Evolutionary conservation across 2,329 filamentous ascomycete species (phyloP).

Genomic region (Fusarium sp.): DNA sequence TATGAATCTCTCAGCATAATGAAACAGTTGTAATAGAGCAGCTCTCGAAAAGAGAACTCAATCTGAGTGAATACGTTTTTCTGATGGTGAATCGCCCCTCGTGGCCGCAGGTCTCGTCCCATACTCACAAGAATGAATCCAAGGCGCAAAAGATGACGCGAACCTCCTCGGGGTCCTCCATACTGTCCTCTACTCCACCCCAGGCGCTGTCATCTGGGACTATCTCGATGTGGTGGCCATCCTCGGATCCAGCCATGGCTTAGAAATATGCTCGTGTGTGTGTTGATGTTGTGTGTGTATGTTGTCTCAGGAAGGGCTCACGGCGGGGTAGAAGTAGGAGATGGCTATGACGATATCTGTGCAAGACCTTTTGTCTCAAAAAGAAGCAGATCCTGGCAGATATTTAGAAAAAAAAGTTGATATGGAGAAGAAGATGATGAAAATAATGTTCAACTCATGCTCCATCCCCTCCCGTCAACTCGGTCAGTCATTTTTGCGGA

Average conservation of each 20-base stretch:
- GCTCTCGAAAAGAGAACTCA: not conserved
- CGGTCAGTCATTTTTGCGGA: constrained; percentile 26
- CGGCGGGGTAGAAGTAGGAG: constrained; percentile 16
- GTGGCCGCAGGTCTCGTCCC: constrained; percentile 5
- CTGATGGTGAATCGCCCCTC: constrained; percentile 11
- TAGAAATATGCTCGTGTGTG: constrained; percentile 8
- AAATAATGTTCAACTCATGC: constrained; percentile 5
- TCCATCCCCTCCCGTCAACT: constrained; percentile 14
- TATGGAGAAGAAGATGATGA: not conserved
- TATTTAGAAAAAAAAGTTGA: not conserved
- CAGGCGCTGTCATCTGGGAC: constrained; percentile 59
- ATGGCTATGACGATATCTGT: not conserved
- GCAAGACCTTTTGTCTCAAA: not conserved
- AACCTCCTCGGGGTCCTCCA: constrained; percentile 83
- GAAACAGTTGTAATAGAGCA: not conserved
- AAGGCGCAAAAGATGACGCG: constrained; percentile 83
- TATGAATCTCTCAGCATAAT: constrained; percentile 51
- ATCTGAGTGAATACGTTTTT: not conserved
- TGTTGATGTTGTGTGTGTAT: constrained; percentile 8
- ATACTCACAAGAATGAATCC: constrained; percentile 77
- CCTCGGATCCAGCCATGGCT: constrained; percentile 35
- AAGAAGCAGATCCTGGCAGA: not conserved
- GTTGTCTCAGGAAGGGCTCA: constrained; percentile 26
- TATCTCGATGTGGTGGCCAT: constrained; percentile 33
- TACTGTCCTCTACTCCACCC: constrained; percentile 72